Evolutionary conservation across 2,329 filamentous ascomycete genomes (phyloP), one percentile per base, ranked within the genome.

Genomic region (Colletotrichum orbiculare): DNA sequence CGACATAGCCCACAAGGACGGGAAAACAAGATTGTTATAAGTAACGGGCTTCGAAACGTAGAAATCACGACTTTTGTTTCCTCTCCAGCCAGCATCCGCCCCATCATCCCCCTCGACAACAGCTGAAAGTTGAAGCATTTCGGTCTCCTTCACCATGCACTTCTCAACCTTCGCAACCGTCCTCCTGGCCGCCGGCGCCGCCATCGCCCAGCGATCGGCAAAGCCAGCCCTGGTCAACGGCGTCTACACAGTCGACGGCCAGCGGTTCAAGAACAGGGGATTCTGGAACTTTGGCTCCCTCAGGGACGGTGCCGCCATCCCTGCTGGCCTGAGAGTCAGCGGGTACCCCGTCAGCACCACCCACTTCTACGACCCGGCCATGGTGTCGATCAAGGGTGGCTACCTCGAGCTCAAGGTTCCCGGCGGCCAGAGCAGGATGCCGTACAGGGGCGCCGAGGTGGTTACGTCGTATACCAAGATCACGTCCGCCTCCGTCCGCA

Each of bases 331-430:
- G 7, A 43, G 39, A 2, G 63, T 57, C 9, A 74, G 71, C 60
- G 50, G 67, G 33, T 75, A 73, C 13, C 17, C n/a, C 0, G 67
- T 69, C 6, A 58, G 66, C 11, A 47, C 56, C 8, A 67, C 58
- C 0, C 68, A 69, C n/a, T 11, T 34, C 2, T 73, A 63, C 25
- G 60, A 38, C 0, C 6, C 66, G 0, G 58, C 64, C 2, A 72
- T 72, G 2, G 69, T 69, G 1, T 67, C 54, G 9, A 54, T 75
- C 33, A 42, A 50, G n/a, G 67, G 72, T 42, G 72, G 72, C 2
- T 75, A 75, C 57, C 71, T 75, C 11, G 67, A 75, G 54, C 71
- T 75, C 17, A 54, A 64, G 3, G 73, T 75, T 11, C 58, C 66
- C 8, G 73, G 73, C 6, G 68, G 70, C 0, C 73, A 75, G 46